These are phyloP conservation scores for Blastobotrys petasosporus DNA, from an alignment of 1,139 yeast species.

Conservation along the genomic window DNA sequence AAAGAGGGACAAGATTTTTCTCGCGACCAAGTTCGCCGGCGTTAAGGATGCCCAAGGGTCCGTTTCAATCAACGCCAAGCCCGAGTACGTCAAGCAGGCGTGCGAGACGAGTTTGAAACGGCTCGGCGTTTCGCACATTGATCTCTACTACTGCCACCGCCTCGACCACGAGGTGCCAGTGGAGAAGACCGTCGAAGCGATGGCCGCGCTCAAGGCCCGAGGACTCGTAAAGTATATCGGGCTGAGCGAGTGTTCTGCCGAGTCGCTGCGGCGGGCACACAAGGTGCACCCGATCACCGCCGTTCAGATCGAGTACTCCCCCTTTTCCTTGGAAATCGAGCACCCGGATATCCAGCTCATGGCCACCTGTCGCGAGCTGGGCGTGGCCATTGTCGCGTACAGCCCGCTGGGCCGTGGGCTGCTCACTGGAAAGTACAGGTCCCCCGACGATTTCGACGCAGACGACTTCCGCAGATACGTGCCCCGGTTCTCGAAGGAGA, in stretches of 20 bases:
- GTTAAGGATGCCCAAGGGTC: conserved; percentile 25
- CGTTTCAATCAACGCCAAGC: conserved; percentile 3
- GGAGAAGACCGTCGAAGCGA: conserved; percentile 29
- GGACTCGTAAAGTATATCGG: conserved; percentile 54
- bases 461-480: conserved; percentile 58
- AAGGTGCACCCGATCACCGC: conserved; percentile 49
- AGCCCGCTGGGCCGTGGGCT: conserved; percentile 78
- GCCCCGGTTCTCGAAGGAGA: too few relatives aligned
- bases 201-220: conserved; percentile 27
- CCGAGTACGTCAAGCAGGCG: background rate
- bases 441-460: conserved; percentile 44
- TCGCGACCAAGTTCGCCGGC: conserved; percentile 72
- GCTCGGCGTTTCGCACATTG: conserved; percentile 39
- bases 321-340: conserved; percentile 54
- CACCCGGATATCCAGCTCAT: conserved; percentile 60
- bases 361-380: conserved; percentile 46
- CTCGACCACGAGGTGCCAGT: conserved; percentile 45
- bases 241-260: conserved; percentile 62
- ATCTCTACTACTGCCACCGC: conserved; percentile 66
- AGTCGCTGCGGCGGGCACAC: conserved; percentile 52
- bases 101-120: conserved; percentile 45
- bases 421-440: conserved; percentile 55
- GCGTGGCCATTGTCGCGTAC: conserved; percentile 66
- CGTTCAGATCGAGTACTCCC: conserved; percentile 71
- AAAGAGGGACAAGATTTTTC: conserved; percentile 44